These are phyloP conservation scores for Caryopteris hybrid DNA, from an alignment of 305 asterid species.

Conservation along the genomic window DNA sequence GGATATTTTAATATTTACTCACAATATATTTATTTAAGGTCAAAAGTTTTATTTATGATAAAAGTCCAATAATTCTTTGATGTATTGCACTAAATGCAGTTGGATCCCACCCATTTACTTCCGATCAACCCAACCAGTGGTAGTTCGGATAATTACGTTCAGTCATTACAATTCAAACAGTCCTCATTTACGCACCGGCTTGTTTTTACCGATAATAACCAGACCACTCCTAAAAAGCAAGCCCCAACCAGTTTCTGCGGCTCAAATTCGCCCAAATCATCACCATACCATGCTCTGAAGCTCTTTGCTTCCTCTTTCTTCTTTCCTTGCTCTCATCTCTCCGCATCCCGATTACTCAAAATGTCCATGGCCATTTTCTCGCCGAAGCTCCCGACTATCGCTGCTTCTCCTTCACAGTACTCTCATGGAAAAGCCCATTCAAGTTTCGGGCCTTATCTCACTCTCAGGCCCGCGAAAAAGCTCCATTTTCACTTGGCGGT, in stretches of 20 bases:
- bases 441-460: conserved; percentile 28
- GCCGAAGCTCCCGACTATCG: conserved; percentile 44
- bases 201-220: background rate
- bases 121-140: too few species aligned
- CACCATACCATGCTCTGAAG: conserved; percentile 13
- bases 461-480: conserved; percentile 26
- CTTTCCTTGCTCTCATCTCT: background rate
- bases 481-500: conserved; percentile 24
- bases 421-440: conserved; percentile 31
- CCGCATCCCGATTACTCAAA: background rate
- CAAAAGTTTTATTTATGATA: too few species aligned
- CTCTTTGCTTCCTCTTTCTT: too few species aligned
- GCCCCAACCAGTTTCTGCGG: conserved; percentile 29
- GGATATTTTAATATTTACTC: too few species aligned
- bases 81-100: too few species aligned
- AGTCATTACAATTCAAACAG: too few species aligned
- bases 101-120: too few species aligned
- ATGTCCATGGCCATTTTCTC: conserved; percentile 72
- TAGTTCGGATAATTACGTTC: too few species aligned
- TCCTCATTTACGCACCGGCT: too few species aligned
- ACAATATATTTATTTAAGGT: too few species aligned
- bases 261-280: conserved; percentile 29
- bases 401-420: conserved; percentile 18
- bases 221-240: background rate
- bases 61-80: too few species aligned